A percentile compares a stretch with the other conserved stretches of the same genome.
phyloP scores from a whole-genome alignment of 306 rosid genomes.

The Spatholobus suberectus region DNA sequence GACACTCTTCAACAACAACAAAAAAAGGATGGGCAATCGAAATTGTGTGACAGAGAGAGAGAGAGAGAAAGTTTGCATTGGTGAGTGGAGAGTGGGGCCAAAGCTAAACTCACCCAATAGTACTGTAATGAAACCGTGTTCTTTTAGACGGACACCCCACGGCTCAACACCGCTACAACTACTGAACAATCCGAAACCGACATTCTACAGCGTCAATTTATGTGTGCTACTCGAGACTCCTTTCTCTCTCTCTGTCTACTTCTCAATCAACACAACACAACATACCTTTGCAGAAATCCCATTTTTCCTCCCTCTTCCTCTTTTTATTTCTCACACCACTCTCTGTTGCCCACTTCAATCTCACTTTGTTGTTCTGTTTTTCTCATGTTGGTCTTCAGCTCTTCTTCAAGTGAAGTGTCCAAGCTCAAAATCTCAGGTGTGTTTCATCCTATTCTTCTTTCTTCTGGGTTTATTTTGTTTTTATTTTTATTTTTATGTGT shows the following conservation, averaged over 20 bases:
- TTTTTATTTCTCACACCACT: background rate
- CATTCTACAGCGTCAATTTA: background rate
- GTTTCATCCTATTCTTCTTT: background rate
- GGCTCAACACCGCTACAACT: background rate
- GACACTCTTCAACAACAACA: too few relatives aligned
- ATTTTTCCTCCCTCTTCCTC: background rate
- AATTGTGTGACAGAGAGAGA: background rate
- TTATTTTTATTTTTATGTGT: background rate
- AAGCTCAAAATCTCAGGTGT: conserved; percentile 39
- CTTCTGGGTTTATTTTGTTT: background rate
- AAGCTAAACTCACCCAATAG: background rate
- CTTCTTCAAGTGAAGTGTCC: background rate
- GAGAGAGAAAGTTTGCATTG: background rate
- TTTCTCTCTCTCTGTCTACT: background rate
- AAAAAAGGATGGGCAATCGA: background rate
- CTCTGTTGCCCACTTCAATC: background rate
- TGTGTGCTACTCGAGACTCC: background rate
- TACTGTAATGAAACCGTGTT: background rate
- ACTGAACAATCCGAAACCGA: conserved; percentile 25
- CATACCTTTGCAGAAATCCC: background rate
- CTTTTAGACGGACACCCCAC: background rate
- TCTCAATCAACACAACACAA: too few relatives aligned
- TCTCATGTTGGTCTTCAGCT: background rate
- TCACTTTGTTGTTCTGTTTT: background rate
- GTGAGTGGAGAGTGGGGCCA: conserved; percentile 11